Conservation (phyloP, 768 basidiomycete species). For the Rhizopogon sp. region DNA sequence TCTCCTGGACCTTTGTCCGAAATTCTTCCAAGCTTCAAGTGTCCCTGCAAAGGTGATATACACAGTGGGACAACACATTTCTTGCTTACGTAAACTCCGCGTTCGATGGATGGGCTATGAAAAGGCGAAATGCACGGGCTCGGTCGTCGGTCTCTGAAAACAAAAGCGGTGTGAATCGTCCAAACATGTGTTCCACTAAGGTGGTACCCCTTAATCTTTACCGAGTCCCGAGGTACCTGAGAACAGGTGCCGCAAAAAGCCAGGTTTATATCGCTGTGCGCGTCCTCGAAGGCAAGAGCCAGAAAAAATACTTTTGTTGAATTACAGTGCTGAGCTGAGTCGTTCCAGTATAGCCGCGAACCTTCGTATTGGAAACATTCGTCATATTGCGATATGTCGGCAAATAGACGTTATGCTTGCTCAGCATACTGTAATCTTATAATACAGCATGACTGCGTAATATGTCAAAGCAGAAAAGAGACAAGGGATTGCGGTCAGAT, state of each 20-base stretch:
- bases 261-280: background rate
- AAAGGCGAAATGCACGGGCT: background rate
- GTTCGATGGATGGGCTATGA: conserved; percentile 12
- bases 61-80: conserved; percentile 3
- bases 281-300: background rate
- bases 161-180: background rate
- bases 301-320: no score
- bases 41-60: background rate
- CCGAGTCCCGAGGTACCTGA: background rate
- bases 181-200: background rate
- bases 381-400: background rate
- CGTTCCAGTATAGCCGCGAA: no score
- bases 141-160: background rate
- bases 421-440: background rate
- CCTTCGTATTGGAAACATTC: no score
- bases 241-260: background rate
- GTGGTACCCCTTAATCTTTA: background rate
- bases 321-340: no score
- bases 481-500: background rate
- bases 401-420: background rate
- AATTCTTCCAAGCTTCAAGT: background rate
- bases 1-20: conserved; percentile 2
- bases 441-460: background rate
- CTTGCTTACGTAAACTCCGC: conserved; percentile 28
- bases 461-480: background rate